Evolutionary conservation across 345 rosid species (phyloP).

Genomic region (Hibiscus syriacus): DNA sequence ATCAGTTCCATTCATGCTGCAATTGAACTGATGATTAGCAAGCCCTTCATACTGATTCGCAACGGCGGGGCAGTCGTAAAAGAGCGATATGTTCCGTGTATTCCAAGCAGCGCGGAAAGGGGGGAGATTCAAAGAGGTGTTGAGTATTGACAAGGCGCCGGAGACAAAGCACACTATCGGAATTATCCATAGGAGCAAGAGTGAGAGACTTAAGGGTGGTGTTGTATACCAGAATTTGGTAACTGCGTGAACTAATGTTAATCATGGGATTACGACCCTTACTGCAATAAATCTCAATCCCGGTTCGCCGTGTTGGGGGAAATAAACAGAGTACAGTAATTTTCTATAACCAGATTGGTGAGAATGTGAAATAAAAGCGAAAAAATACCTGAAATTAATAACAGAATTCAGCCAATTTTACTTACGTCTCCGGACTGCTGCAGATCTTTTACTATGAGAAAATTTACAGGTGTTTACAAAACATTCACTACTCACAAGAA

Average conservation of each 20-base stretch:
- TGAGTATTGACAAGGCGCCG: neutral
- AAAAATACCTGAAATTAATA: no score
- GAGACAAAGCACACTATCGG: neutral
- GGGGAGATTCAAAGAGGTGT: slow-evolving; percentile 1
- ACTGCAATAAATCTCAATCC: neutral
- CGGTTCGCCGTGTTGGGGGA: neutral
- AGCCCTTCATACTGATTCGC: neutral
- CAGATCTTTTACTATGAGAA: no score
- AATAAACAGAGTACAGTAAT: no score
- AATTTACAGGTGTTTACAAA: no score
- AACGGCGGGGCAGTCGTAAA: neutral
- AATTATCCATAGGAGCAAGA: neutral
- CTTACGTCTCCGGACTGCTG: no score
- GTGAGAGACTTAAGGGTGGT: neutral
- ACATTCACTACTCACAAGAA: no score
- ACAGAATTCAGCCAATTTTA: no score
- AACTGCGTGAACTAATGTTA: neutral
- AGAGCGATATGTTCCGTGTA: neutral
- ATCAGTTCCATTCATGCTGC: neutral
- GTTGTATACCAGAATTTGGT: neutral
- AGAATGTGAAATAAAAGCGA: no score
- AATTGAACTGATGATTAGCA: neutral
- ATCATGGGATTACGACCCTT: neutral
- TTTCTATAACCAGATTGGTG: no score
- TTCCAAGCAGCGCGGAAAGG: neutral